phyloP scores from a whole-genome alignment of 208 protist species.

The Acanthamoeba triangularis region DNA sequence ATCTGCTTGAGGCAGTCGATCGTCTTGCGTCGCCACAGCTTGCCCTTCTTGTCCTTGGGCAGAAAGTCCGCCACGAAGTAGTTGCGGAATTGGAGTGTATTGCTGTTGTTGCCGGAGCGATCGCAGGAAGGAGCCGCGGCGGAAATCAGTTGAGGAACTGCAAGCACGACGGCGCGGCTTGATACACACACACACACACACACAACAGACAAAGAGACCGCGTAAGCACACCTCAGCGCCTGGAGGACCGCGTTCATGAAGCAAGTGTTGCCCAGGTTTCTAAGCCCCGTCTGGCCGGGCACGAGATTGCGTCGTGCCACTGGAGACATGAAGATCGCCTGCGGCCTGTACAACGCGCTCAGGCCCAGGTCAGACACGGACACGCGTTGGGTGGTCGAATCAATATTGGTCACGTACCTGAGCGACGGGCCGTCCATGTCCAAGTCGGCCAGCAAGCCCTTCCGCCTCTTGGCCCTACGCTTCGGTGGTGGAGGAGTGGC shows the following conservation, averaged over 20 bases:
- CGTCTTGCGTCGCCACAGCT: slow-evolving; percentile 55
- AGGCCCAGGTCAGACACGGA: too few relatives aligned
- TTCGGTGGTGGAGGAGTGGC: background rate
- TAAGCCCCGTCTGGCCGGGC: slow-evolving; percentile 92
- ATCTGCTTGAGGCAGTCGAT: slow-evolving; percentile 71
- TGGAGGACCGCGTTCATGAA: slow-evolving; percentile 98
- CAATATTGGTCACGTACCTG: too few relatives aligned
- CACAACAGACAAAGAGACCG: too few relatives aligned
- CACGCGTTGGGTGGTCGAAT: too few relatives aligned
- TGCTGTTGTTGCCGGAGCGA: background rate
- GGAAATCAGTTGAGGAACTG: too few relatives aligned
- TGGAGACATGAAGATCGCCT: slow-evolving; percentile 46
- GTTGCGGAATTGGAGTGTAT: slow-evolving; percentile 53
- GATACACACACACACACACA: too few relatives aligned
- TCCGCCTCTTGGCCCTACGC: slow-evolving; percentile 13
- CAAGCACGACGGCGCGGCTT: too few relatives aligned
- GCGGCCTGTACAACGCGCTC: too few relatives aligned
- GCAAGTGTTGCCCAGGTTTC: slow-evolving; percentile 98
- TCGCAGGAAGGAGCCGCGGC: background rate
- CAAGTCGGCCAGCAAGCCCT: slow-evolving; percentile 39
- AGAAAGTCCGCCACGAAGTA: slow-evolving; percentile 61
- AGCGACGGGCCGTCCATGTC: slow-evolving; percentile 43
- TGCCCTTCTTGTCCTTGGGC: slow-evolving; percentile 66
- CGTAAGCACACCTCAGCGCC: slow-evolving; percentile 91
- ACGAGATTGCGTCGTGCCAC: slow-evolving; percentile 40